Conservation (phyloP, 768 basidiomycete species). For the Panus rudis region DNA sequence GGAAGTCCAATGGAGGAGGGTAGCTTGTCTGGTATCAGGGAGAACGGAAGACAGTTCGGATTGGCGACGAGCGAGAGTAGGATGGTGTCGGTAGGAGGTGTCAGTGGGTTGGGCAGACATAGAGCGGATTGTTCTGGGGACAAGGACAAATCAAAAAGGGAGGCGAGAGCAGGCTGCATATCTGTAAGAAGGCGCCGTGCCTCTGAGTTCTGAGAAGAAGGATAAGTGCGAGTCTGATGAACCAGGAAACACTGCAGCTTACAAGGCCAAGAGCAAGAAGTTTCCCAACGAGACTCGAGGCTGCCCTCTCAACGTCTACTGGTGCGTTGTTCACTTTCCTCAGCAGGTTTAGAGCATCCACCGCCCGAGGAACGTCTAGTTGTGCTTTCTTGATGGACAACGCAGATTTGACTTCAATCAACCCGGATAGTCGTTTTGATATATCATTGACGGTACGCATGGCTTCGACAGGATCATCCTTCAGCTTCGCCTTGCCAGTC, state of each 20-base stretch:
- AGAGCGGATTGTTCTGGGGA: too few relatives aligned
- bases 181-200: conserved; percentile 39
- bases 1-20: conserved; percentile 50
- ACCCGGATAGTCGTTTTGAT: conserved; percentile 46
- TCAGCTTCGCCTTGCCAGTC: conserved; percentile 18
- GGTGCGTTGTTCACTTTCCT: conserved; percentile 38
- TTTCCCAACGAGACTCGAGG: conserved; percentile 59
- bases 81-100: conserved; percentile 21
- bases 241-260: too few relatives aligned
- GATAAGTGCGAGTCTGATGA: not conserved
- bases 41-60: conserved; percentile 52
- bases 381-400: conserved; percentile 21
- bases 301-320: conserved; percentile 69
- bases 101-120: conserved; percentile 27
- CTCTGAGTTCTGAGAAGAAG: conserved; percentile 39
- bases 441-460: conserved; percentile 64
- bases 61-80: conserved; percentile 51
- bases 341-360: conserved; percentile 38
- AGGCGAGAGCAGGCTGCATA: conserved; percentile 40
- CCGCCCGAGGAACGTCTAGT: conserved; percentile 33
- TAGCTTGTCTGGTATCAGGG: conserved; percentile 32
- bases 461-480: conserved; percentile 33
- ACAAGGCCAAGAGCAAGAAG: conserved; percentile 67
- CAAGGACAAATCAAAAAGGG: too few relatives aligned
- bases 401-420: conserved; percentile 60